Conservation (phyloP, 176 grass and related monocot genomes). For the Olyra latifolia region DNA sequence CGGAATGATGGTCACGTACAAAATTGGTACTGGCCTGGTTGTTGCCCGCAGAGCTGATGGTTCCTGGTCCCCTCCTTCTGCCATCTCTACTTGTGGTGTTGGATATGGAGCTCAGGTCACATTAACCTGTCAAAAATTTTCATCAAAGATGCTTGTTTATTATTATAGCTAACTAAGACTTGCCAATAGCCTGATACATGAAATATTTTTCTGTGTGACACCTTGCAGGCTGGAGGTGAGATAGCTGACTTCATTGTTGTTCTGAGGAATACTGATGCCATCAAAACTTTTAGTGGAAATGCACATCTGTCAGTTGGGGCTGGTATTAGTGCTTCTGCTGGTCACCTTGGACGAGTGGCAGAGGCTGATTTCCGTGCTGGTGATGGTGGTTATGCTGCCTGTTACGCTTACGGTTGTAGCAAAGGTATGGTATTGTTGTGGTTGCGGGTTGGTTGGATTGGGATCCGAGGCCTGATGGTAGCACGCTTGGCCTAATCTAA, state of each 20-base stretch:
- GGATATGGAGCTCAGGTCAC: slow-evolving; percentile 92
- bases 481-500: too few species aligned
- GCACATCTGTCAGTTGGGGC: slow-evolving; percentile 81
- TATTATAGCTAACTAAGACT: neutral
- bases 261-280: slow-evolving; percentile 80
- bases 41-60: slow-evolving; percentile 76
- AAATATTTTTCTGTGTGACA: slow-evolving; percentile 14
- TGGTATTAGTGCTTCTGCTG: slow-evolving; percentile 81
- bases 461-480: too few species aligned
- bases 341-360: slow-evolving; percentile 71
- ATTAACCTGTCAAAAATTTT: neutral
- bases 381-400: slow-evolving; percentile 87
- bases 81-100: slow-evolving; percentile 79
- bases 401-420: slow-evolving; percentile 95
- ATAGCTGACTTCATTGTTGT: slow-evolving; percentile 93
- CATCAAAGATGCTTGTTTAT: slow-evolving; percentile 10
- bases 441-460: too few species aligned
- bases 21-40: slow-evolving; percentile 84
- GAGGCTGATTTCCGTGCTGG: slow-evolving; percentile 90
- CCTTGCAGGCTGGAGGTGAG: slow-evolving; percentile 75
- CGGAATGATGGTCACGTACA: slow-evolving; percentile 81
- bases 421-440: slow-evolving; percentile 53
- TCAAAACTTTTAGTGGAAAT: slow-evolving; percentile 87
- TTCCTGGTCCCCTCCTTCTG: slow-evolving; percentile 92
- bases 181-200: slow-evolving; percentile 1